These are phyloP conservation scores for Epichloe baconii DNA, from an alignment of 2,329 filamentous ascomycete species.

Conservation along the genomic window DNA sequence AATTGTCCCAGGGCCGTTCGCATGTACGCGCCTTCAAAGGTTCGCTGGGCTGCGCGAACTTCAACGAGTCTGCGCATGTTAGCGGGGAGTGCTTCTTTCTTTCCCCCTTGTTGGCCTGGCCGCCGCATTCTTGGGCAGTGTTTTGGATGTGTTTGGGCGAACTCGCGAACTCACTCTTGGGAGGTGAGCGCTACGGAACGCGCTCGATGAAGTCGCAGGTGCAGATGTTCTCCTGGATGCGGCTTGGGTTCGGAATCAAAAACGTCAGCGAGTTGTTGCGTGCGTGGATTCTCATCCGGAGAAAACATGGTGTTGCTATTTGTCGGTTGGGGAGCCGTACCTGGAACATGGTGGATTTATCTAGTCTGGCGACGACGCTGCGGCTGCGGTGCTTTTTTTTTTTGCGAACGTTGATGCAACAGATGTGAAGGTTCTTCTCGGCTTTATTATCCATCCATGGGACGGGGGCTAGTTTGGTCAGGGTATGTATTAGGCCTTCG, in stretches of 20 bases:
- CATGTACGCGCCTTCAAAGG: constrained; percentile 94
- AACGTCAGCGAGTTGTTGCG: no score
- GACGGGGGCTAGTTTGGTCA: no score
- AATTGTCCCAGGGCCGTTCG: constrained; percentile 91
- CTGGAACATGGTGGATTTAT: constrained; percentile 8
- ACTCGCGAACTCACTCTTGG: constrained; percentile 40
- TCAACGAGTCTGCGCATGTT: constrained; percentile 57
- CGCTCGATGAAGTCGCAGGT: constrained; percentile 69
- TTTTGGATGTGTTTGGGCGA: no score
- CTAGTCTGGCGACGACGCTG: no score
- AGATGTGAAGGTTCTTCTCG: neutral
- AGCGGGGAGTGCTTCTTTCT: no score
- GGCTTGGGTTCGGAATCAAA: constrained; percentile 25
- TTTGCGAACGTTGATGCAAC: neutral
- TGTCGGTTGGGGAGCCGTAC: neutral
- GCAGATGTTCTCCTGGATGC: constrained; percentile 61
- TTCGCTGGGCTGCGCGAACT: constrained; percentile 86
- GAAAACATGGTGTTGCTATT: no score
- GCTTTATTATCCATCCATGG: no score
- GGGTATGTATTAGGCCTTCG: no score
- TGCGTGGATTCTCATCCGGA: neutral
- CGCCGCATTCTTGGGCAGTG: no score
- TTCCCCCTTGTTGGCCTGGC: no score
- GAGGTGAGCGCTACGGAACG: constrained; percentile 70
- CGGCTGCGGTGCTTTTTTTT: neutral